Percentiles rank a stretch among this genome's conserved stretches.
These are phyloP conservation scores for Emmonsiellopsis sp. DNA, from an alignment of 2,329 filamentous ascomycete species.

Conservation along the genomic window DNA sequence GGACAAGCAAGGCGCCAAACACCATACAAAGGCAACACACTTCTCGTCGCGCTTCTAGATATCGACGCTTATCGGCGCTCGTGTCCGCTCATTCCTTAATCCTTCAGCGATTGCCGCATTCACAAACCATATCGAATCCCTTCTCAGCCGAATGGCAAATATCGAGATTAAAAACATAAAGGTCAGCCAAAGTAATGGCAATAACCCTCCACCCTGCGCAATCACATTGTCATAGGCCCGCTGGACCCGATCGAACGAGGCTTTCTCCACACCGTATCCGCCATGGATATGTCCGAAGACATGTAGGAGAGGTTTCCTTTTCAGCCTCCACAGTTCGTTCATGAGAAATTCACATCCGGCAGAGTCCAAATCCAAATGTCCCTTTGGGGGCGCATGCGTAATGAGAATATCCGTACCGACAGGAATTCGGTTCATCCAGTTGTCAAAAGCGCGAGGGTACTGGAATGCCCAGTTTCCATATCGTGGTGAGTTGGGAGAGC, in stretches of 20 bases:
- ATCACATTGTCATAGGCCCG: slow-evolving; percentile 52
- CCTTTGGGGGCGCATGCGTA: slow-evolving; percentile 65
- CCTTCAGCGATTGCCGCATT: slow-evolving; percentile 11
- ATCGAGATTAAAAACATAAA: not conserved
- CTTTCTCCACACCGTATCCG: slow-evolving; percentile 54
- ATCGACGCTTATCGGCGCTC: slow-evolving; percentile 4
- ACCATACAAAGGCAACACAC: not conserved
- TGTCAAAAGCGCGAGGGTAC: slow-evolving; percentile 51
- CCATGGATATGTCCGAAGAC: slow-evolving; percentile 74
- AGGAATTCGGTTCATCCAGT: slow-evolving; percentile 60
- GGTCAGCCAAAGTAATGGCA: not conserved
- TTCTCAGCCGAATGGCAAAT: not conserved
- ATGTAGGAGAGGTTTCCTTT: slow-evolving; percentile 56
- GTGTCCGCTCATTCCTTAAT: slow-evolving; percentile 8
- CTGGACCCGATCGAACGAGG: slow-evolving; percentile 62
- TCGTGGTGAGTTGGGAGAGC: slow-evolving; percentile 62
- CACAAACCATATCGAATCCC: slow-evolving; percentile 3
- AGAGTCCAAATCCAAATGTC: slow-evolving; percentile 47
- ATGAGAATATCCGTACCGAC: slow-evolving; percentile 62
- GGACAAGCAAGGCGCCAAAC: not conserved
- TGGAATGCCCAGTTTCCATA: slow-evolving; percentile 70
- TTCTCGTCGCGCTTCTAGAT: not conserved
- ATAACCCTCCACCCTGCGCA: slow-evolving; percentile 6
- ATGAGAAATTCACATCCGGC: slow-evolving; percentile 60
- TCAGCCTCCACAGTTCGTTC: slow-evolving; percentile 57